phyloP scores from a whole-genome alignment of 1,284 basidiomycete genomes.

The Moesziomyces antarcticus region DNA sequence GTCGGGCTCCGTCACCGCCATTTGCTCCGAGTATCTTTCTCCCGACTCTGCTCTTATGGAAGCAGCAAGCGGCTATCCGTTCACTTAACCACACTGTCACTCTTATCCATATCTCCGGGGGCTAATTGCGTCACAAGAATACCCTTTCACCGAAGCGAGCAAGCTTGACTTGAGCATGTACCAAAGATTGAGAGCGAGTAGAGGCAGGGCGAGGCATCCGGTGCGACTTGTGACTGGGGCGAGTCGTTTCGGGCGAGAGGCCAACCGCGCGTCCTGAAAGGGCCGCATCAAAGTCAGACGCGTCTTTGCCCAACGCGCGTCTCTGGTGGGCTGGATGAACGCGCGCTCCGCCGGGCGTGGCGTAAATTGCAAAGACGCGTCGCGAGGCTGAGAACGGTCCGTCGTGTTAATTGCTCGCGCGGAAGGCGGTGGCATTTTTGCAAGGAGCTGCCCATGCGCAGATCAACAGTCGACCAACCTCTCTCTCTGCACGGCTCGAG shows the following conservation, averaged over 20 bases:
- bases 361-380: constrained; percentile 44
- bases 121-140: no score
- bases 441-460: constrained; percentile 2
- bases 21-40: no score
- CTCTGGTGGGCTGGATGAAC: no score
- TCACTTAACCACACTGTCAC: neutral
- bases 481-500: neutral
- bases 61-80: no score
- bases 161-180: neutral
- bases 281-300: neutral
- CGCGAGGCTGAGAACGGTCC: constrained; percentile 5
- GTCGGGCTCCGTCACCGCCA: no score
- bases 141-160: no score
- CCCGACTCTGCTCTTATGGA: no score
- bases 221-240: no score
- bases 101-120: no score
- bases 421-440: constrained; percentile 5
- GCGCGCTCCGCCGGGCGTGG: constrained; percentile 3
- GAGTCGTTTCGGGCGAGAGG: constrained; percentile 5
- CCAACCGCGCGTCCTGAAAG: neutral
- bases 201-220: no score
- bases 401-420: constrained; percentile 42
- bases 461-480: constrained; percentile 1
- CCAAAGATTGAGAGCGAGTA: neutral
- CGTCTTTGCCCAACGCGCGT: neutral